phyloP scores from a whole-genome alignment of 495 filamentous ascomycete species.

The Rhypophila decipiens region DNA sequence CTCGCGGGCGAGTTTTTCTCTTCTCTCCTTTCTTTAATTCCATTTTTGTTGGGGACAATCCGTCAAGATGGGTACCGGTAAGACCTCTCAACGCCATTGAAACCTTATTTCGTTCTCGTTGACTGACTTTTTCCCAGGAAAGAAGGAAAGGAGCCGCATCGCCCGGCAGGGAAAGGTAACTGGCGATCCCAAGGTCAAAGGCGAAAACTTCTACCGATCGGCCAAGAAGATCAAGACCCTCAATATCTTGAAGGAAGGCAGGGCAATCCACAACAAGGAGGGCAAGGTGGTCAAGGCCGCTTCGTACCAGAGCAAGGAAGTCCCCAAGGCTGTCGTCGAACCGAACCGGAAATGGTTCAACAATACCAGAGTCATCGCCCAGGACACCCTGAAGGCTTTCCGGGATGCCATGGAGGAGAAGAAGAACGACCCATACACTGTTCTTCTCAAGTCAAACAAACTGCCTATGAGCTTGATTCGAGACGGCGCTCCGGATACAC shows the following conservation, averaged over 20 bases:
- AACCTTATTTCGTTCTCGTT: too few species aligned
- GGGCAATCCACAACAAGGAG: conserved; percentile 63
- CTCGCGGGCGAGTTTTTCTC: conserved; percentile 20
- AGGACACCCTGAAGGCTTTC: conserved; percentile 67
- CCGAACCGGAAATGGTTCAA: conserved; percentile 78
- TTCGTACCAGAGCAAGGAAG: conserved; percentile 65
- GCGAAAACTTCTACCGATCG: conserved; percentile 56
- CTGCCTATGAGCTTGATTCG: conserved; percentile 34
- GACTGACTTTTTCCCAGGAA: too few species aligned
- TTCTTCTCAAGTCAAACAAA: conserved; percentile 90
- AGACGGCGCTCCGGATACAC: conserved; percentile 28
- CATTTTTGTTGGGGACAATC: conserved; percentile 5
- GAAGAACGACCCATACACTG: conserved; percentile 81
- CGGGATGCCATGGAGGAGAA: conserved; percentile 88
- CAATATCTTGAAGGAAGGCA: conserved; percentile 80
- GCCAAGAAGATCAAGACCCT: conserved; percentile 83
- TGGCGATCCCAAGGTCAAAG: conserved; percentile 87
- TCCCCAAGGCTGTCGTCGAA: conserved; percentile 81
- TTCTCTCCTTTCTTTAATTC: conserved; percentile 3
- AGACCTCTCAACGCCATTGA: not conserved
- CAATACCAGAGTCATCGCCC: conserved; percentile 55
- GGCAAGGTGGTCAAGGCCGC: conserved; percentile 77
- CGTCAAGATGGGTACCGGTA: conserved; percentile 70
- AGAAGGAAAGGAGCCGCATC: conserved; percentile 84
- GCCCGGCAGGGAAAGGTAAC: conserved; percentile 69